These are phyloP conservation scores for Monosporascus sp. DNA, from an alignment of 2,329 filamentous ascomycete species.

Conservation along the genomic window DNA sequence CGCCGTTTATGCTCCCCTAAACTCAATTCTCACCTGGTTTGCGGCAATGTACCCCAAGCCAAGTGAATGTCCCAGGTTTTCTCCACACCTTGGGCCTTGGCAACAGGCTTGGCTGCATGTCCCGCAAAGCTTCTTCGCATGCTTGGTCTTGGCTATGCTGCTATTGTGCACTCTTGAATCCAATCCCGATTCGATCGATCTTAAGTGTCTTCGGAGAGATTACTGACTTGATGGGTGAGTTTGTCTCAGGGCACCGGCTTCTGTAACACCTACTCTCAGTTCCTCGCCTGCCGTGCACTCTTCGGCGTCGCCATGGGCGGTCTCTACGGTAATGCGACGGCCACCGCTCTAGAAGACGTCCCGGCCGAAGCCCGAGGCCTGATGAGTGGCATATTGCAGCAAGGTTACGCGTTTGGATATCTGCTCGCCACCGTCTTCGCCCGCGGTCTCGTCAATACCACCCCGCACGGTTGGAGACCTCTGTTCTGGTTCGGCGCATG, in stretches of 20 bases:
- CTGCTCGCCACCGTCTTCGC: slow-evolving; percentile 55
- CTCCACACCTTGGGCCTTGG: too few relatives aligned
- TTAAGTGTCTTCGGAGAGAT: background rate
- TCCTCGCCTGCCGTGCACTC: slow-evolving; percentile 68
- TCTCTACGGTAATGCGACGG: slow-evolving; percentile 71
- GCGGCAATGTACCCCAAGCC: slow-evolving; percentile 1
- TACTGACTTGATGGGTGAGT: background rate
- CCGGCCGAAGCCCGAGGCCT: slow-evolving; percentile 64
- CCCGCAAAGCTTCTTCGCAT: background rate
- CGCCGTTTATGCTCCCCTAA: background rate
- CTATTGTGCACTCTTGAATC: background rate
- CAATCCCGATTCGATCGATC: background rate
- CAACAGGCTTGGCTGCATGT: background rate
- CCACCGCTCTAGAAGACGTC: slow-evolving; percentile 73
- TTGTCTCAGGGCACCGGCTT: slow-evolving; percentile 57
- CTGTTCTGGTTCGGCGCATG: slow-evolving; percentile 86
- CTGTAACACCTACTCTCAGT: slow-evolving; percentile 61
- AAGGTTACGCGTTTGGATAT: slow-evolving; percentile 67
- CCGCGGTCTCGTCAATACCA: slow-evolving; percentile 68
- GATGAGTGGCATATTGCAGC: slow-evolving; percentile 71
- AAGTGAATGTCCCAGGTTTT: too few relatives aligned
- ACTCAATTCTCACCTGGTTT: background rate
- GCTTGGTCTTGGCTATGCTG: background rate
- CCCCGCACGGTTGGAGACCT: slow-evolving; percentile 74
- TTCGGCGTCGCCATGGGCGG: slow-evolving; percentile 83